Base-by-base conservation (phyloP, 2,329 filamentous ascomycete genomes). In the Talaromyces sp. region DNA sequence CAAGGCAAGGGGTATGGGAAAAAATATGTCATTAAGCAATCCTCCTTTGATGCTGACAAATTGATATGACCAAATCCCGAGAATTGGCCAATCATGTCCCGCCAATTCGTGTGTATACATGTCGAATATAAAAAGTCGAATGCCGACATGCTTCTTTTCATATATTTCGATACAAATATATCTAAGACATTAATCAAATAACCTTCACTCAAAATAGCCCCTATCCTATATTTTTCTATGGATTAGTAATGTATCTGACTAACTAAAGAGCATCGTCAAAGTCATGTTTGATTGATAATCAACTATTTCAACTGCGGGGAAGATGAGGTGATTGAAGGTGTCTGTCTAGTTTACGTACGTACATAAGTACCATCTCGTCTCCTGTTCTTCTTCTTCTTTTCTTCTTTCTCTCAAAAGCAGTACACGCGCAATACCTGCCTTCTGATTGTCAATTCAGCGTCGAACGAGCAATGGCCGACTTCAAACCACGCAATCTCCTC, bases 401-500 rank as follows among this genome's bases (percentile, higher is more conserved):
- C 19, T 33, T n/a, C n/a, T 7, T 21, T 2, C 8, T 9, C 28
- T 17, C n/a, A 35, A 11, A 5, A 35, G 3, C n/a, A 50, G 8
- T 25, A 50, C 25, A 7, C 7, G 25, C 25, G 7, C 7, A 28
- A n/a, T n/a, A n/a, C n/a, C n/a, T 28, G 25, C 25, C 25, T 7
- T 4, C 4, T 13, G 17, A 35, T 5, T 2, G 22, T 28, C 33
- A 28, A 15, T 28, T 31, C 13, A 51, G 17, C 10, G 3, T 5
- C 17, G 25, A 56, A 17, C 9, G 9, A 28, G 40, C 31, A 31
- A 61, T 53, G 53, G 36, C 56, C 43, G 56, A 57, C 35, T 56
- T 65, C 51, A 57, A 61, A 19, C 62, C 68, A 10, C 71, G 69
- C 55, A 79, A 80, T 57, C 71, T 83, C 40, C 73, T 84, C 25